phyloP scores from a whole-genome alignment of 2,329 filamentous ascomycete genomes.

The Alternaria sp. region DNA sequence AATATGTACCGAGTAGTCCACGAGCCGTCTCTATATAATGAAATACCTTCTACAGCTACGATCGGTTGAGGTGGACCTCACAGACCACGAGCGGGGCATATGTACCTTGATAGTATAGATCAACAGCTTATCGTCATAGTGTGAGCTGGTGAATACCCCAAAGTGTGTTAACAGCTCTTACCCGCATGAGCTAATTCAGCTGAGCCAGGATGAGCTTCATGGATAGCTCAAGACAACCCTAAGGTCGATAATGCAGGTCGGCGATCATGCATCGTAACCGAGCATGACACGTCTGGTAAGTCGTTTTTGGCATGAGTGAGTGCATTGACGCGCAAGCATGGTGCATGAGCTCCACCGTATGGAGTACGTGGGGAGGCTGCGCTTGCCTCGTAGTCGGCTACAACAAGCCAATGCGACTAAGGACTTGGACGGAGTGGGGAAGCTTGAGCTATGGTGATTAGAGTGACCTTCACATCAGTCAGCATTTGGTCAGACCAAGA shows the following conservation, averaged over 20 bases:
- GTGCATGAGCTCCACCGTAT: constrained; percentile 4
- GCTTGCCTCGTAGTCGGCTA: constrained; percentile 5
- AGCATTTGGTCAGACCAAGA: not conserved
- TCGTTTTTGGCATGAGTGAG: constrained; percentile 3
- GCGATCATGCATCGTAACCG: constrained; percentile 18
- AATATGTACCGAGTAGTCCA: constrained; percentile 5
- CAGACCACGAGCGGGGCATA: constrained; percentile 27
- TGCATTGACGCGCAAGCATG: constrained; percentile 11
- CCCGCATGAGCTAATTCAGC: constrained; percentile 17
- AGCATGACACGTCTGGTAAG: constrained; percentile 3
- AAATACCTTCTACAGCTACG: constrained; percentile 8
- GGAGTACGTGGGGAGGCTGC: constrained; percentile 6
- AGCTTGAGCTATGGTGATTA: constrained; percentile 1
- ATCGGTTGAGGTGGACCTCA: constrained; percentile 9
- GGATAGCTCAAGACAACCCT: constrained; percentile 1
- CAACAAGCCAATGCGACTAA: constrained; percentile 4
- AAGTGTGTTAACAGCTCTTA: constrained; percentile 2
- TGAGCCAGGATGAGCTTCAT: constrained; percentile 18
- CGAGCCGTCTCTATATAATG: constrained; percentile 16
- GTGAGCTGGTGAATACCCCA: not conserved
- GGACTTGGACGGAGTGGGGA: not conserved
- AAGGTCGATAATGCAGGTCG: constrained; percentile 12
- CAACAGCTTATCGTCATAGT: constrained; percentile 12
- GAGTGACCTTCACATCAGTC: too few species aligned
- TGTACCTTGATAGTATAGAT: constrained; percentile 13